Base-by-base conservation (phyloP, 2,329 filamentous ascomycete genomes). In the Knoxdaviesia proteae region DNA sequence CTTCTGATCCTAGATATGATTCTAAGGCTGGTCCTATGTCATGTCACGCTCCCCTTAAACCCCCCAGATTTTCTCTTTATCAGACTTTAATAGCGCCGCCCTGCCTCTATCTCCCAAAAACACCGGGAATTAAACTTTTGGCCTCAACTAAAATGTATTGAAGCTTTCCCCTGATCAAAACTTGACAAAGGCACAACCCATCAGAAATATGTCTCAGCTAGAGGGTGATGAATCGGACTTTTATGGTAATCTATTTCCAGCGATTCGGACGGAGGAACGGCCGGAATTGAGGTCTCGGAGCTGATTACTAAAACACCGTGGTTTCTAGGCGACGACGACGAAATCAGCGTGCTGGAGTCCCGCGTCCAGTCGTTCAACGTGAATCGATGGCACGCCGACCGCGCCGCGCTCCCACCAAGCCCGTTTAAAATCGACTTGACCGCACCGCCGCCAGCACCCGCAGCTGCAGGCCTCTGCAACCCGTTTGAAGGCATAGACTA, bases 401-500 rank as follows among this genome's bases (percentile, higher is more conserved):
- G 55, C 55, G 37, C 51, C 4, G 44, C 45, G 42, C 42, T 35
- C 7, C 39, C 36, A 6, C 41, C 31, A 20, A 30, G 10, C 29
- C 44, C 44, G 6, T 33, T 44, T 30, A 42, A 35, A 32, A 41
- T 48, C 6, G 2, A 20, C 3, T 20, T 20, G 20, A 20, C 20
- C 20, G 20, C 20, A 3, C 20, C 9, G 34, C 30, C 29, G 30
- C 20, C 37, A 34, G 8, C 34, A n/a, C 34, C 5, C 8, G 32
- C 42, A 32, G 44, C 38, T 10, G 8, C 57, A 0, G 56, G 54
- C 31, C 56, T 71, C 3, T 65, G 73, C 57, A 81, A 83, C 52
- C 66, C 67, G 2, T 75, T 74, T 49, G 64, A 71, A 44, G 71
- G 69, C 34, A 45, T 64, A 1, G 42, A 56, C 4, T 65, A 64